Conservation (phyloP, 352 stramenopile genomes). For the Globisporangium okanoganense region DNA sequence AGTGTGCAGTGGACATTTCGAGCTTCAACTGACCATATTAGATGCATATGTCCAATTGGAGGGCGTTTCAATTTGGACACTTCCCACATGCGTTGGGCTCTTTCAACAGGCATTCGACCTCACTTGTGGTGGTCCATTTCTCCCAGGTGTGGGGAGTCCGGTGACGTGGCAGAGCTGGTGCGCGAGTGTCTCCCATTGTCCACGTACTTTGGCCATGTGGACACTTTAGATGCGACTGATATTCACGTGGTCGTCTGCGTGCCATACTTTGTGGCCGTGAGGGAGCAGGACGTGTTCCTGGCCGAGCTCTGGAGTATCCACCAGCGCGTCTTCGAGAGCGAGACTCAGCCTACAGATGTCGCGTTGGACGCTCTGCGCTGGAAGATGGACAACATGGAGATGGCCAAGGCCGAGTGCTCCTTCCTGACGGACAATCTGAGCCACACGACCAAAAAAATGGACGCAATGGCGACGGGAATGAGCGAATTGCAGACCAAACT, state of each 20-base stretch:
- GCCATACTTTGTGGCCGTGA: not conserved
- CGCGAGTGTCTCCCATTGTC: not conserved
- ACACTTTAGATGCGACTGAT: no score
- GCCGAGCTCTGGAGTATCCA: not conserved
- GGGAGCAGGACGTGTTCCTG: not conserved
- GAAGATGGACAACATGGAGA: not conserved
- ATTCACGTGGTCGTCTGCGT: not conserved
- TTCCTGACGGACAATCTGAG: not conserved
- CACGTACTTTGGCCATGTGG: no score
- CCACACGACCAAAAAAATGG: not conserved
- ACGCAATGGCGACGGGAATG: not conserved
- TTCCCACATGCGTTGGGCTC: no score
- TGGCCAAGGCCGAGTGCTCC: not conserved
- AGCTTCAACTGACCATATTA: no score
- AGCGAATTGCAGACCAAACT: not conserved
- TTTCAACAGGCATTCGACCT: no score
- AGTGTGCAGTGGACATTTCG: no score
- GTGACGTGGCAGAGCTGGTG: not conserved
- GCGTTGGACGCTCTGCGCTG: not conserved
- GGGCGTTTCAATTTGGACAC: no score
- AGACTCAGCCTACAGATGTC: not conserved
- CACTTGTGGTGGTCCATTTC: no score
- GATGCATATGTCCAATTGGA: no score
- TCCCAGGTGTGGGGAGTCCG: no score
- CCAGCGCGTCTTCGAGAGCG: not conserved